These are phyloP conservation scores for Aspergillus panamensis DNA, from an alignment of 495 filamentous ascomycete species.

Conservation along the genomic window DNA sequence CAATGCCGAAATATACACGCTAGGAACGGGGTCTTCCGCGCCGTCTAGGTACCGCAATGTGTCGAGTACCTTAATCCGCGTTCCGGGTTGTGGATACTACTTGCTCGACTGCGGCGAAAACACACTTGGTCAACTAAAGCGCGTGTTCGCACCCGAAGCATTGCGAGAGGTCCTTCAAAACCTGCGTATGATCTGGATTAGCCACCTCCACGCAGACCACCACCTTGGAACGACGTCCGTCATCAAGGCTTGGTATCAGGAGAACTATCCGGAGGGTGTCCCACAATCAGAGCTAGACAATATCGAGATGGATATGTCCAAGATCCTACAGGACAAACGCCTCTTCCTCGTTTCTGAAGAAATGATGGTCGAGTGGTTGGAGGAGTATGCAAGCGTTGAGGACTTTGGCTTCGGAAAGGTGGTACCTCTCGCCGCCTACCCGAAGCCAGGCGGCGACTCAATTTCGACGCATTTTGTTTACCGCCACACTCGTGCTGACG, in stretches of 20 bases:
- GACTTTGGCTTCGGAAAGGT: constrained; percentile 66
- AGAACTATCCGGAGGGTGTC: constrained; percentile 38
- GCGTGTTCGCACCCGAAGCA: constrained; percentile 60
- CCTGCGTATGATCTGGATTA: constrained; percentile 86
- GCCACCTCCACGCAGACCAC: constrained; percentile 94
- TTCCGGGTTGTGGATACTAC: constrained; percentile 80
- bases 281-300: constrained; percentile 28
- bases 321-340: constrained; percentile 44
- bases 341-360: constrained; percentile 59
- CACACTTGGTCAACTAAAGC: constrained; percentile 85
- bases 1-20: constrained; percentile 75
- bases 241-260: constrained; percentile 71
- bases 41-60: constrained; percentile 96
- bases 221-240: constrained; percentile 79
- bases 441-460: constrained; percentile 12
- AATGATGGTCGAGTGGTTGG: constrained; percentile 67
- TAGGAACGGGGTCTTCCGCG: constrained; percentile 85
- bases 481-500: constrained; percentile 29
- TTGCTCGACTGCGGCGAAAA: constrained; percentile 90
- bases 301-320: constrained; percentile 29
- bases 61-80: constrained; percentile 76
- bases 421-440: constrained; percentile 42
- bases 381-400: constrained; percentile 75
- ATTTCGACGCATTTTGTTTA: constrained; percentile 30
- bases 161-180: constrained; percentile 68